A percentile compares a stretch with the other conserved stretches of the same genome.
Evolutionary conservation across 1,284 basidiomycete genomes (phyloP).

Genomic region (Fomitopsis schrenkii): DNA sequence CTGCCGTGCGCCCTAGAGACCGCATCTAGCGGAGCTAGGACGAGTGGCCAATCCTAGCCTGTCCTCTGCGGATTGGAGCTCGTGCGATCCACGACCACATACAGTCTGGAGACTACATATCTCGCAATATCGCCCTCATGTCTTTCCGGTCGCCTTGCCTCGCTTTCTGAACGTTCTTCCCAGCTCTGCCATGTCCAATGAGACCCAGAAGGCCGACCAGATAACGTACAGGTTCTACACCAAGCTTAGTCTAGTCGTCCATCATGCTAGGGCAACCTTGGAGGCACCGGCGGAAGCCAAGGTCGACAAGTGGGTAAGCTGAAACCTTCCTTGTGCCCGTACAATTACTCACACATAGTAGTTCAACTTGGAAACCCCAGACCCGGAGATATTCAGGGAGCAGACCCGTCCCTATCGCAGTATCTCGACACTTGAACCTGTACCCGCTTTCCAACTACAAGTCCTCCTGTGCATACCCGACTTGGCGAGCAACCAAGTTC

Average conservation of each 20-base stretch:
- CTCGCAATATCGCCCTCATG: slow-evolving; percentile 26
- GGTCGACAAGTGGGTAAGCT: slow-evolving; percentile 73
- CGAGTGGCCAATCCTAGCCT: background rate
- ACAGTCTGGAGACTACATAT: slow-evolving; percentile 20
- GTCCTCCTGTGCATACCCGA: slow-evolving; percentile 69
- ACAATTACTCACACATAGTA: slow-evolving; percentile 20
- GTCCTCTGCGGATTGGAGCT: slow-evolving; percentile 1
- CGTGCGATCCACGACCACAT: slow-evolving; percentile 25
- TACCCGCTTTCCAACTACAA: slow-evolving; percentile 57
- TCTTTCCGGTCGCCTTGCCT: slow-evolving; percentile 19
- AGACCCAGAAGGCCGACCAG: slow-evolving; percentile 74
- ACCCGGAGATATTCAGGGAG: slow-evolving; percentile 60
- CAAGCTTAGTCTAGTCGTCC: slow-evolving; percentile 70
- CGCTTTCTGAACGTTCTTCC: slow-evolving; percentile 18
- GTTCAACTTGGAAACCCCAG: slow-evolving; percentile 80
- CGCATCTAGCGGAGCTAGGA: background rate
- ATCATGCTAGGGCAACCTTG: slow-evolving; percentile 60
- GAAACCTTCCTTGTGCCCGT: background rate
- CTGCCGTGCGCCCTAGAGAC: background rate
- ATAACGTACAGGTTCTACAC: slow-evolving; percentile 77
- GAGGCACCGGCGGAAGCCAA: slow-evolving; percentile 41
- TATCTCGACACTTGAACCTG: slow-evolving; percentile 44
- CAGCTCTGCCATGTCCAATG: slow-evolving; percentile 41
- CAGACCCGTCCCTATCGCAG: slow-evolving; percentile 58
- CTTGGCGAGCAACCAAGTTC: slow-evolving; percentile 60